Base-by-base conservation (phyloP, 2,329 filamentous ascomycete genomes). In the Sclerotinia subarctica region DNA sequence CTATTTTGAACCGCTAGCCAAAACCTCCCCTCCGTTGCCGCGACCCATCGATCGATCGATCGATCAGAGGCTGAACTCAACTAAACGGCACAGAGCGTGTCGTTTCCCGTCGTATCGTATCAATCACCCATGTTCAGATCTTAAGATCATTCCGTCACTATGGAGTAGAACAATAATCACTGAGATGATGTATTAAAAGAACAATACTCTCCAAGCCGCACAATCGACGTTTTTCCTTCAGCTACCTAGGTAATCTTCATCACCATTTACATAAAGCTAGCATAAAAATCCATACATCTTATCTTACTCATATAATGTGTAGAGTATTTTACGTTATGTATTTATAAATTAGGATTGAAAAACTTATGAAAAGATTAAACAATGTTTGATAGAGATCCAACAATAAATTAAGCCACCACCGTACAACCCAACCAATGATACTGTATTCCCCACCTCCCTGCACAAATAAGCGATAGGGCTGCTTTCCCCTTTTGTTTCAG, bases 401-500 rank as follows among this genome's bases (percentile, higher is more conserved):
- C 7, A 51, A 35, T 38, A 21, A 32, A 17, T 42, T 15, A 42
- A 42, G 29, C 58, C 58, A 62, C 46, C 44, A 38, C 1, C n/a
- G 17, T 19, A n/a, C 7, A 19, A n/a, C 7, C 15, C n/a, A 11
- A 11, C 46, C 58, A 51, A 62, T 62, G 2, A 62, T 2, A 51
- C 2, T 17, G 7, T 21, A 2, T 1, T 5, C 15, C 7, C 15
- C 15, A n/a, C 58, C 29, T 26, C 46, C 46, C 15, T 38, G 8
- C 21, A 38, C 21, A 21, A 51, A 63, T 51, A 63, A 63, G 59
- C 32, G 59, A 63, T 63, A 63, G n/a, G 59, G 59, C 59, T 63
- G 15, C 5, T 46, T 63, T 26, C 46, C 29, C 59, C 46, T 51
- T 51, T 63, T 38, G 59, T 51, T 63, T 51, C 46, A 42, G 32